phyloP scores from a whole-genome alignment of 139 green algal species.

The Chlorella sp. region DNA sequence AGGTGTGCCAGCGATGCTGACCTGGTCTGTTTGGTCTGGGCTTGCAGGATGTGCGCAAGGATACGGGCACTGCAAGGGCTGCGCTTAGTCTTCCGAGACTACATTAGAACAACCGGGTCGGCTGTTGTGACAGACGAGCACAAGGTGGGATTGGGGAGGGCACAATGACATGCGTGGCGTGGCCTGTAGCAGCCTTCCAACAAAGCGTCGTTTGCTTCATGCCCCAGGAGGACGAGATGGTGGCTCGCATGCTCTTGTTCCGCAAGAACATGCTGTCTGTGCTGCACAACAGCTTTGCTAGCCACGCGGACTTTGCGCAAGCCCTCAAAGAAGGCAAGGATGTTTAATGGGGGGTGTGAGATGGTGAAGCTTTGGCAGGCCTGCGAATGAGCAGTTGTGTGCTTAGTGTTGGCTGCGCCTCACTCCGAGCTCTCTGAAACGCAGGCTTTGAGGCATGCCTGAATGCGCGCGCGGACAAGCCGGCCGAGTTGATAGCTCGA shows the following conservation, averaged over 20 bases:
- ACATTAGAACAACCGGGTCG: slow-evolving; percentile 75
- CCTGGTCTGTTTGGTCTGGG: neutral
- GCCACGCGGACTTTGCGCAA: slow-evolving; percentile 72
- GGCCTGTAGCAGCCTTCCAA: neutral
- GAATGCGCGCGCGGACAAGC: slow-evolving; percentile 86
- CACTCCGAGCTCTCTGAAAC: neutral
- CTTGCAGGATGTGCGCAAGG: slow-evolving; percentile 48
- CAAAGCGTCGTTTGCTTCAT: neutral
- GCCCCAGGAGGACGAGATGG: slow-evolving; percentile 27
- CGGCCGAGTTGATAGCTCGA: slow-evolving; percentile 97
- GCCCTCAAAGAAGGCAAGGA: slow-evolving; percentile 81
- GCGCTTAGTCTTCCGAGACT: slow-evolving; percentile 70
- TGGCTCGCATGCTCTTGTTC: slow-evolving; percentile 23
- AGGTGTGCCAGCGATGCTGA: no score
- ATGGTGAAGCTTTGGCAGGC: neutral
- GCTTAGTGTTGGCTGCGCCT: neutral
- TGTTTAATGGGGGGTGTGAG: neutral
- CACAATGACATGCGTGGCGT: neutral
- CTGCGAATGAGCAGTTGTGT: neutral
- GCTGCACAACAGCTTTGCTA: slow-evolving; percentile 62
- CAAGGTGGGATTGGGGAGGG: slow-evolving; percentile 51
- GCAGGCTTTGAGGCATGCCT: slow-evolving; percentile 90
- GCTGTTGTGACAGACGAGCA: slow-evolving; percentile 88
- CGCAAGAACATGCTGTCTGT: slow-evolving; percentile 40
- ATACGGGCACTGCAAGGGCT: slow-evolving; percentile 75